These are phyloP conservation scores for Phaeotremella skinneri DNA, from an alignment of 768 basidiomycete species.

Conservation along the genomic window DNA sequence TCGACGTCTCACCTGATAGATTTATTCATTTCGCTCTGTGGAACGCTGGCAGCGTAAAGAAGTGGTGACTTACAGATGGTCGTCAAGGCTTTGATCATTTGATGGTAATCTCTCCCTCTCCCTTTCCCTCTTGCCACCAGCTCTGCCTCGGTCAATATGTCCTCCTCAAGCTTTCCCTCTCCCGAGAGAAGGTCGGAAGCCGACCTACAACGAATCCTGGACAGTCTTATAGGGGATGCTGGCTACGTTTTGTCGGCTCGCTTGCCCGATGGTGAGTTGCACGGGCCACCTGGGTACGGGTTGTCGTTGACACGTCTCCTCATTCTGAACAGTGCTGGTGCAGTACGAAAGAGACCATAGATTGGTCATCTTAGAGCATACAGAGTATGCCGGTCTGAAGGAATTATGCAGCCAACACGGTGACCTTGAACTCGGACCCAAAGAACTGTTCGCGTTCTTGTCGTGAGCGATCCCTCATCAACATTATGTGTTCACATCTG, in stretches of 20 bases:
- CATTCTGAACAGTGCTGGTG: conserved; percentile 20
- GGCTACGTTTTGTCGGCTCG: conserved; percentile 31
- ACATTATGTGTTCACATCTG: no score
- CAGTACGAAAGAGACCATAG: conserved; percentile 31
- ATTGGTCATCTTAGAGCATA: conserved; percentile 31
- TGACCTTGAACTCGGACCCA: conserved; percentile 28
- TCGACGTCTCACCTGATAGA: no score
- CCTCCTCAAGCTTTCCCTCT: not conserved
- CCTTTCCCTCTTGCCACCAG: not conserved
- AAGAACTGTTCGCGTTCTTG: conserved; percentile 38
- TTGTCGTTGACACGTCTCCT: not conserved
- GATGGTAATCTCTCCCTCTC: not conserved
- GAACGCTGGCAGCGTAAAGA: no score
- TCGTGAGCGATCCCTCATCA: conserved; percentile 25
- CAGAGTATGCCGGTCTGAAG: conserved; percentile 25
- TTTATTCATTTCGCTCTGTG: no score
- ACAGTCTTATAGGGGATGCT: conserved; percentile 35
- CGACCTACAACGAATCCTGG: conserved; percentile 41
- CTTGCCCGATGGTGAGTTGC: conserved; percentile 35
- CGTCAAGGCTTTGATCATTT: no score
- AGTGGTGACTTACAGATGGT: no score
- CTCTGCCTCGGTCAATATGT: not conserved
- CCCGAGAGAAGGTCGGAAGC: conserved; percentile 36
- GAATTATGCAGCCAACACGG: conserved; percentile 24
- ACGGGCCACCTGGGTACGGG: not conserved